phyloP scores from a whole-genome alignment of 805 yeast genomes.

The Kazachstania martiniae region DNA sequence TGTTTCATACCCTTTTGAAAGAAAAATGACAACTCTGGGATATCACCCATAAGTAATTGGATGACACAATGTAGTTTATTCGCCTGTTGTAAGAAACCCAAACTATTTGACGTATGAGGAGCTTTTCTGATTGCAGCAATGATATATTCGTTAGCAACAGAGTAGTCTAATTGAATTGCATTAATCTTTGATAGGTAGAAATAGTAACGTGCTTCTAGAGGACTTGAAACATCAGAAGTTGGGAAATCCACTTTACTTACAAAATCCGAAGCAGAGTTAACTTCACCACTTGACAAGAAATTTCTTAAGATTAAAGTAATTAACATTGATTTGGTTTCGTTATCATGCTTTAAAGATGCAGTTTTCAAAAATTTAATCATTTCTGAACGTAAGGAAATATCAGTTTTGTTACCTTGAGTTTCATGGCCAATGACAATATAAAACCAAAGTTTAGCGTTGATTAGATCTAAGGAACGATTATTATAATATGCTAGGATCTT shows the following conservation, averaged over 20 bases:
- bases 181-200: slow-evolving; percentile 85
- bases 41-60: slow-evolving; percentile 91
- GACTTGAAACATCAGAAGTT: slow-evolving; percentile 58
- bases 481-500: slow-evolving; percentile 49
- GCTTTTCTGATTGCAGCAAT: slow-evolving; percentile 94
- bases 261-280: slow-evolving; percentile 79
- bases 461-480: slow-evolving; percentile 73
- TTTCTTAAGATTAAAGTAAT: slow-evolving; percentile 79
- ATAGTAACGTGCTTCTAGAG: slow-evolving; percentile 83
- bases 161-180: slow-evolving; percentile 87
- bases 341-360: slow-evolving; percentile 84
- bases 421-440: slow-evolving; percentile 75
- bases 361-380: slow-evolving; percentile 71
- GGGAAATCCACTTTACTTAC: slow-evolving; percentile 88
- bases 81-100: slow-evolving; percentile 83
- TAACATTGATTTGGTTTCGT: slow-evolving; percentile 80
- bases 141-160: slow-evolving; percentile 79
- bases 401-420: slow-evolving; percentile 27
- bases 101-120: slow-evolving; percentile 77
- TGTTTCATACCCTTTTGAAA: slow-evolving; percentile 49
- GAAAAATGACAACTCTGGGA: slow-evolving; percentile 81
- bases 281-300: slow-evolving; percentile 67
- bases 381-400: slow-evolving; percentile 44
- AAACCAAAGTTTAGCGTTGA: slow-evolving; percentile 89
- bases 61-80: slow-evolving; percentile 79